A percentile compares a stretch with the other conserved stretches of the same genome.
These are phyloP conservation scores for Thymus mandschuricus DNA, from an alignment of 257 asterid genomes.

Conservation along the genomic window DNA sequence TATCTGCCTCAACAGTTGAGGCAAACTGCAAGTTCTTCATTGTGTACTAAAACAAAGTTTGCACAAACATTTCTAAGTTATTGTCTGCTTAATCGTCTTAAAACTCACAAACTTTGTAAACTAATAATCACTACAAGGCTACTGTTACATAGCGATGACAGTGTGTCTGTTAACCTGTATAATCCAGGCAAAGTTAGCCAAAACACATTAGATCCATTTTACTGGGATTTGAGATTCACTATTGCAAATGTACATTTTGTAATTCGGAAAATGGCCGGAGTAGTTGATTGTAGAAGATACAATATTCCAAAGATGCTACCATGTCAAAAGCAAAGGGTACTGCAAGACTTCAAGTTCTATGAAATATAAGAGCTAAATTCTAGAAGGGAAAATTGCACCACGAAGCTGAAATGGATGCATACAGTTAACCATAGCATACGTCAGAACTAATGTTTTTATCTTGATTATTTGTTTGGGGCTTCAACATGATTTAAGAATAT, in stretches of 20 bases:
- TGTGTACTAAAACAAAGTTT: conserved; percentile 37
- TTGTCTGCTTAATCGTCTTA: background rate
- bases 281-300: background rate
- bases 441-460: background rate
- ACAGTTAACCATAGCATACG: background rate
- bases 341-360: conserved; percentile 6
- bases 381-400: background rate
- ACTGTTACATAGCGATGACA: background rate
- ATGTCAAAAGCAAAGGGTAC: background rate
- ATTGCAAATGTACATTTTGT: too few relatives aligned
- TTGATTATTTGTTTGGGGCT: background rate
- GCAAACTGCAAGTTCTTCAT: conserved; percentile 82
- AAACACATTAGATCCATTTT: background rate
- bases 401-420: background rate
- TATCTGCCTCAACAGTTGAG: conserved; percentile 73
- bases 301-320: conserved; percentile 1
- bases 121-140: background rate
- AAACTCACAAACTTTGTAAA: background rate
- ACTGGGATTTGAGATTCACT: background rate
- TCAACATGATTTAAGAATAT: background rate
- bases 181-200: background rate
- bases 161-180: background rate
- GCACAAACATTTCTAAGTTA: conserved; percentile 15
- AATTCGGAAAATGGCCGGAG: too few relatives aligned
- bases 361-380: background rate